These are phyloP conservation scores for Hyaloscypha hepaticicola DNA, from an alignment of 495 filamentous ascomycete species.

Conservation along the genomic window DNA sequence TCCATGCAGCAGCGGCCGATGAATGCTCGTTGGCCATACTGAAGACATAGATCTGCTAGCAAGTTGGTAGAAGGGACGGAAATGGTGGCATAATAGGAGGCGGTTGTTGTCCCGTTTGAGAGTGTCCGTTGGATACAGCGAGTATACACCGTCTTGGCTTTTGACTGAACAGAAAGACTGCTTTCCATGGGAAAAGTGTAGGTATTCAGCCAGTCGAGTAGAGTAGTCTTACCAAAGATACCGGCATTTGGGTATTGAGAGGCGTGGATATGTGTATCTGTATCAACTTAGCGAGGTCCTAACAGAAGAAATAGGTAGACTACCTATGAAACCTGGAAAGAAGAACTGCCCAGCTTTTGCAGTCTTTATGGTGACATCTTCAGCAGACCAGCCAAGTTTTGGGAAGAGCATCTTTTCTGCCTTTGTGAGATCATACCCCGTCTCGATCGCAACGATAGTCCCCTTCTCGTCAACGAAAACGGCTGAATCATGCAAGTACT, in stretches of 20 bases:
- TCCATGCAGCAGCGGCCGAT: constrained; percentile 95
- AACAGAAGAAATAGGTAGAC: neutral
- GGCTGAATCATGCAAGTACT: constrained; percentile 56
- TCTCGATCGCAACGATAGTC: constrained; percentile 59
- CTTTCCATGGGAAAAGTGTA: constrained; percentile 96
- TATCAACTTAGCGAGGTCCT: constrained; percentile 16
- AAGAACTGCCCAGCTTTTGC: constrained; percentile 64
- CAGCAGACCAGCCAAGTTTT: constrained; percentile 35
- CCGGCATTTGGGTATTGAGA: constrained; percentile 91
- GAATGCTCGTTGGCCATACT: constrained; percentile 80
- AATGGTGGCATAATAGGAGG: constrained; percentile 89
- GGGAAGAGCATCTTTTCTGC: constrained; percentile 24
- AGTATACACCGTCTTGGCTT: constrained; percentile 63
- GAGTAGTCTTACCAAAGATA: constrained; percentile 84
- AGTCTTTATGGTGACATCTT: constrained; percentile 36
- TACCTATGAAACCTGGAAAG: constrained; percentile 92
- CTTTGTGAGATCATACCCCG: constrained; percentile 30
- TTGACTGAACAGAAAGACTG: constrained; percentile 56
- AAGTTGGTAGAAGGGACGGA: constrained; percentile 82
- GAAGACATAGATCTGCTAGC: constrained; percentile 75
- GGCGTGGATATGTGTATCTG: constrained; percentile 93
- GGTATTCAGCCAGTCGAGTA: constrained; percentile 85
- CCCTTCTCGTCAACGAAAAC: constrained; percentile 67
- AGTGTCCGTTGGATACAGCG: constrained; percentile 76
- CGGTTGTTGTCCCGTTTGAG: constrained; percentile 84